Percentiles rank a stretch among this genome's conserved stretches.
Conservation (phyloP, 495 filamentous ascomycete genomes). For the Lophiotrema nucula region DNA sequence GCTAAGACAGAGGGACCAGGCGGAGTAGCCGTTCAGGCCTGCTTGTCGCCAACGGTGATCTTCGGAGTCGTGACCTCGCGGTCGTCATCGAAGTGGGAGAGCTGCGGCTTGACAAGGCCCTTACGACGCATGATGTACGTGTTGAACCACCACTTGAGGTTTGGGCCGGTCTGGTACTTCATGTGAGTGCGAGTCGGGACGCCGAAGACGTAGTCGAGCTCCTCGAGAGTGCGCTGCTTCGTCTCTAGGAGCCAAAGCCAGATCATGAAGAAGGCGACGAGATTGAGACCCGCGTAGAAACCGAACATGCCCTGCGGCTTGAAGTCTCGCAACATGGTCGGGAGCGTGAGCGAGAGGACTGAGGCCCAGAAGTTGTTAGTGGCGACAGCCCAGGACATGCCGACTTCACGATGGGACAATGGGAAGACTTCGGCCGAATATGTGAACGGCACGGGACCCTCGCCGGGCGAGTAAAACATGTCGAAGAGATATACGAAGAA, state of each 20-base stretch:
- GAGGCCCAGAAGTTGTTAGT: constrained; percentile 67
- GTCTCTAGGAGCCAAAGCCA: constrained; percentile 68
- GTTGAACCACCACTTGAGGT: constrained; percentile 37
- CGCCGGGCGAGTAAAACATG: constrained; percentile 74
- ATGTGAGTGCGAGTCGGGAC: constrained; percentile 42
- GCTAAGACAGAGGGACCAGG: no score
- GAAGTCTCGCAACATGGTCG: constrained; percentile 52
- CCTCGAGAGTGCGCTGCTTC: constrained; percentile 69
- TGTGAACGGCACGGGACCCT: constrained; percentile 80
- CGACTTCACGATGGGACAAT: constrained; percentile 65
- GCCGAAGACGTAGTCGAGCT: constrained; percentile 74
- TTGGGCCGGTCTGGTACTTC: constrained; percentile 39
- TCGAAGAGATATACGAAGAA: constrained; percentile 71
- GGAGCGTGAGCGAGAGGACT: constrained; percentile 64
- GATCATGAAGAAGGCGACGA: constrained; percentile 63
- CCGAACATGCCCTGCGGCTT: constrained; percentile 44
- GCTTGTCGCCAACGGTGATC: no score
- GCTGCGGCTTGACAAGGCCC: constrained; percentile 15
- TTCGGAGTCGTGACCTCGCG: no score
- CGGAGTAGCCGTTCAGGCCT: no score
- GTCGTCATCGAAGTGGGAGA: constrained; percentile 27
- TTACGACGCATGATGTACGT: constrained; percentile 17
- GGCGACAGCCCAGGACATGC: constrained; percentile 72
- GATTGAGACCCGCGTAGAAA: constrained; percentile 54
- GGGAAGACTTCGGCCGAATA: constrained; percentile 80